Percentiles rank a stretch among this genome's conserved stretches.
phyloP scores from a whole-genome alignment of 768 basidiomycete genomes.

The Leccinum fibrillosum region DNA sequence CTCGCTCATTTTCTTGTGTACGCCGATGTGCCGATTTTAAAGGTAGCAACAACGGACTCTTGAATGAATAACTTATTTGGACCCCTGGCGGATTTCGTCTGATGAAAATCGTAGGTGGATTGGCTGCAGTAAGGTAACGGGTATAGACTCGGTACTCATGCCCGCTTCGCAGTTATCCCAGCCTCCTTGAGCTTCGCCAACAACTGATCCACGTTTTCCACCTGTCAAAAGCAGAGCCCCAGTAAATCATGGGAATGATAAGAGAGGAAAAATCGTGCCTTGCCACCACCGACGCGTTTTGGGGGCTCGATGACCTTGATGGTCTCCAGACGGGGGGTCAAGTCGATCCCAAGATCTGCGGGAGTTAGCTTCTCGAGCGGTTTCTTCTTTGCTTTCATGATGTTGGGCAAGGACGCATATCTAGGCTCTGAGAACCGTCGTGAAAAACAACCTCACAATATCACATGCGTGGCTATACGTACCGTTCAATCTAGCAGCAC shows the following conservation, averaged over 20 bases:
- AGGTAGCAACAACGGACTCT: slow-evolving; percentile 6
- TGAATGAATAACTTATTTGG: slow-evolving; percentile 20
- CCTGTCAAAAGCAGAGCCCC: slow-evolving; percentile 33
- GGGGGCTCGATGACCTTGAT: slow-evolving; percentile 89
- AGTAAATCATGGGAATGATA: not conserved
- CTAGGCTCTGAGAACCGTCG: slow-evolving; percentile 68
- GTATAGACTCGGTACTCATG: slow-evolving; percentile 15
- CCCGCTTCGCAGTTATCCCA: slow-evolving; percentile 45
- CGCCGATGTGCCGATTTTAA: not conserved
- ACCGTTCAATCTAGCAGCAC: slow-evolving; percentile 66
- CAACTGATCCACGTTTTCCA: slow-evolving; percentile 85
- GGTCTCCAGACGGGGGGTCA: slow-evolving; percentile 78
- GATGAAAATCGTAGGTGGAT: not conserved
- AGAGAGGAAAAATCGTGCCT: slow-evolving; percentile 44
- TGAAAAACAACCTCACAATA: not conserved
- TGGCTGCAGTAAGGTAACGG: not conserved
- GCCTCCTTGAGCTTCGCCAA: slow-evolving; percentile 87
- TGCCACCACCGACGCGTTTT: slow-evolving; percentile 85
- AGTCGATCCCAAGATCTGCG: slow-evolving; percentile 78
- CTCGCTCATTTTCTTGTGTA: slow-evolving; percentile 13
- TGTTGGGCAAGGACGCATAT: slow-evolving; percentile 95
- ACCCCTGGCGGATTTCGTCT: not conserved
- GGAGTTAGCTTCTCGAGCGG: slow-evolving; percentile 80
- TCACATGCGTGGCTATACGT: slow-evolving; percentile 8
- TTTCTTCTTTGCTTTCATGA: slow-evolving; percentile 99